Evolutionary conservation across 768 basidiomycete genomes (phyloP).

Genomic region (Boletus fagicola): DNA sequence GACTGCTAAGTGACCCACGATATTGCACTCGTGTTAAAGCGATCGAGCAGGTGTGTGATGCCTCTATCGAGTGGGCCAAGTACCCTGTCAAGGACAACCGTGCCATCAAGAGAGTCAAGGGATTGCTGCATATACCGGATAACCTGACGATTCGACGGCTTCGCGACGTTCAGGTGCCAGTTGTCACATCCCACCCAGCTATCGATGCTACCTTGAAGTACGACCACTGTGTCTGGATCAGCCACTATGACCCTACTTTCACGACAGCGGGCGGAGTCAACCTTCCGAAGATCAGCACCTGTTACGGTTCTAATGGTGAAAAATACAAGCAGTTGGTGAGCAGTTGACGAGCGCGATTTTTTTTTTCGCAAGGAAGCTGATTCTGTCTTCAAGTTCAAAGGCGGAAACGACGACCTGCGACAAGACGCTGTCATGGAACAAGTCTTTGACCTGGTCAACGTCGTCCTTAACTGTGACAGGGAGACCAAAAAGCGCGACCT

Average conservation of each 20-base stretch:
- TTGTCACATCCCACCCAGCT: slow-evolving; percentile 70
- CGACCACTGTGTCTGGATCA: slow-evolving; percentile 65
- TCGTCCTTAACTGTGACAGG: slow-evolving; percentile 67
- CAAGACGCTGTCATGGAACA: slow-evolving; percentile 99
- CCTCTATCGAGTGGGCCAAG: slow-evolving; percentile 73
- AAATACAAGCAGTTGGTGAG: slow-evolving; percentile 79
- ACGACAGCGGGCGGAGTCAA: slow-evolving; percentile 74
- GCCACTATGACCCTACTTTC: slow-evolving; percentile 57
- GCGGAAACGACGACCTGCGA: slow-evolving; percentile 85
- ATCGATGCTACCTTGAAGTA: slow-evolving; percentile 73
- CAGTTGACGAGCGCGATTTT: neutral
- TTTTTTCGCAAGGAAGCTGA: neutral
- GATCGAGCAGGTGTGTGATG: slow-evolving; percentile 60
- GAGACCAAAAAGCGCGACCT: slow-evolving; percentile 74
- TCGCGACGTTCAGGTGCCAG: slow-evolving; percentile 66
- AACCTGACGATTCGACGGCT: slow-evolving; percentile 47
- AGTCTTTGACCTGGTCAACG: slow-evolving; percentile 88
- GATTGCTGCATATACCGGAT: slow-evolving; percentile 44
- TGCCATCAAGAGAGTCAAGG: slow-evolving; percentile 23
- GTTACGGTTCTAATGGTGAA: slow-evolving; percentile 63
- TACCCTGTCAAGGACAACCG: slow-evolving; percentile 45
- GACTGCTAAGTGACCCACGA: slow-evolving; percentile 44
- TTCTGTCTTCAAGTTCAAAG: slow-evolving; percentile 71
- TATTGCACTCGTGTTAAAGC: slow-evolving; percentile 43
- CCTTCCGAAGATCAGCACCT: slow-evolving; percentile 75